Evolutionary conservation across 2,329 filamentous ascomycete genomes (phyloP).

Genomic region (Sporothrix brasiliensis): DNA sequence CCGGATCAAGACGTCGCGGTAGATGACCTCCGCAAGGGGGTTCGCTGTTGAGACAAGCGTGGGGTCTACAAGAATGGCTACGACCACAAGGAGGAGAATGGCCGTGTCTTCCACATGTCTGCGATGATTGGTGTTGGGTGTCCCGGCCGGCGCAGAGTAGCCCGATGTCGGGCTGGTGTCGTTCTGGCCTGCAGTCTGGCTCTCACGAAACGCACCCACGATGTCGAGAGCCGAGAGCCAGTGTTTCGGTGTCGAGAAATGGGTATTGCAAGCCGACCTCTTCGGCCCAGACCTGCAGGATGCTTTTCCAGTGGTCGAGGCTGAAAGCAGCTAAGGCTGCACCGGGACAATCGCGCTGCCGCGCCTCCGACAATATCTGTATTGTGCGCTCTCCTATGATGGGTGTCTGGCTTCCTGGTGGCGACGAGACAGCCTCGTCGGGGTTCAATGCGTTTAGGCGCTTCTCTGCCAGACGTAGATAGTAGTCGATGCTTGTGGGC

Average conservation of each 20-base stretch:
- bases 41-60: not conserved
- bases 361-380: not conserved
- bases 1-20: slow-evolving; percentile 4
- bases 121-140: not conserved
- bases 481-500: slow-evolving; percentile 24
- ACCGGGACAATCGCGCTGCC: slow-evolving; percentile 5
- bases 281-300: slow-evolving; percentile 14
- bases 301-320: slow-evolving; percentile 16
- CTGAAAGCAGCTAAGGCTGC: slow-evolving; percentile 2
- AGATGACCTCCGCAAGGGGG: slow-evolving; percentile 8
- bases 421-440: slow-evolving; percentile 7
- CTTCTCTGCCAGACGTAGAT: slow-evolving; percentile 9
- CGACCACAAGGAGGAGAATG: slow-evolving; percentile 12
- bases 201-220: not conserved
- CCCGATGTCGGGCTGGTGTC: not conserved
- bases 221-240: not conserved
- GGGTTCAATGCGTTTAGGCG: not conserved
- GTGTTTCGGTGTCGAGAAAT: not conserved
- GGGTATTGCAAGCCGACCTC: slow-evolving; percentile 15
- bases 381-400: slow-evolving; percentile 6
- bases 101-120: slow-evolving; percentile 17
- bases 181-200: not conserved
- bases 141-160: not conserved
- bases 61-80: not conserved
- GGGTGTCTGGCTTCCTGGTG: not conserved